These are phyloP conservation scores for Trichopus zeylanicus DNA, from an alignment of 116 monocot genomes.

Conservation along the genomic window DNA sequence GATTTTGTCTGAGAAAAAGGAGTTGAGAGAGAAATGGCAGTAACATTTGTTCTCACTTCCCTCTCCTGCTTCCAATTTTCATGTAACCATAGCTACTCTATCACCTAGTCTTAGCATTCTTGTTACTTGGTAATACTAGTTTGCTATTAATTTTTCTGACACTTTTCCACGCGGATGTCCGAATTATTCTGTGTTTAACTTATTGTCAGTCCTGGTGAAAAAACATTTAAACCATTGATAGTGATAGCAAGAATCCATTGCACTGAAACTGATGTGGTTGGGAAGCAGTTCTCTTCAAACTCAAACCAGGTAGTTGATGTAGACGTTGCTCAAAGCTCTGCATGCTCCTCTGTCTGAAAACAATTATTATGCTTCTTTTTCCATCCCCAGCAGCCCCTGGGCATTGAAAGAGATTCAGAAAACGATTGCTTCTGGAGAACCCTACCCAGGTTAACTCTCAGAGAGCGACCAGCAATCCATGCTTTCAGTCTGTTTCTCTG, in stretches of 20 bases:
- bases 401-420: neutral
- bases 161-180: no score
- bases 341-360: neutral
- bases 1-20: slow-evolving; percentile 67
- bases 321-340: neutral
- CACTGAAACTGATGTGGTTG: no score
- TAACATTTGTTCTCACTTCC: slow-evolving; percentile 9
- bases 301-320: neutral
- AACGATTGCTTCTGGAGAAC: neutral
- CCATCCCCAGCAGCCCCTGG: neutral
- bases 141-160: no score
- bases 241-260: no score
- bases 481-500: neutral
- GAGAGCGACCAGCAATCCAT: neutral
- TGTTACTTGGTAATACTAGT: neutral
- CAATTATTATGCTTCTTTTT: neutral
- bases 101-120: neutral
- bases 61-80: neutral
- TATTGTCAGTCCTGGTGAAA: no score
- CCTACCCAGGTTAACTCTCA: neutral
- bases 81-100: neutral
- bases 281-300: neutral
- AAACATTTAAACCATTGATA: no score
- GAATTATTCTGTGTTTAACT: no score
- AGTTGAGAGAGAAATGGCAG: slow-evolving; percentile 79